phyloP scores from a whole-genome alignment of 352 stramenopile species.

The Achlya hypogyna region DNA sequence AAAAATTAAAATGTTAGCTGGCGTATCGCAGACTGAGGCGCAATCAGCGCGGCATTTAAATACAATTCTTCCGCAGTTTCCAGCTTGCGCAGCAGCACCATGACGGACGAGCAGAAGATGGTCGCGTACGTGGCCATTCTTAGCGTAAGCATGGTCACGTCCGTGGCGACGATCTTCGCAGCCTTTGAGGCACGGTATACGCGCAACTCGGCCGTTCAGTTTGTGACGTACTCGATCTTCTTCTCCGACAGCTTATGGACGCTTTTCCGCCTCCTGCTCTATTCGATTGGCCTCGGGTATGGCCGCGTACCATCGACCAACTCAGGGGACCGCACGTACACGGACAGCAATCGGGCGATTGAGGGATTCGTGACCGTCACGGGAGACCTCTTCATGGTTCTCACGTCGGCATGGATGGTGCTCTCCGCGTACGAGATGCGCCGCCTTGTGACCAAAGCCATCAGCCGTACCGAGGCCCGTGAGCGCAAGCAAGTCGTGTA shows the following conservation, averaged over 20 bases:
- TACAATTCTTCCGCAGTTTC: too few relatives aligned
- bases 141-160: conserved; percentile 32
- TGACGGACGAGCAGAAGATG: conserved; percentile 24
- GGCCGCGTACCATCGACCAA: conserved; percentile 22
- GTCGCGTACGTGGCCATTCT: conserved; percentile 47
- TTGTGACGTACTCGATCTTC: conserved; percentile 55
- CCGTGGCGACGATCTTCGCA: conserved; percentile 39
- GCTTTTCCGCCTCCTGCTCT: conserved; percentile 39
- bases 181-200: conserved; percentile 57
- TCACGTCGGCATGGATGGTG: conserved; percentile 55
- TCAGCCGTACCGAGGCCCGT: conserved; percentile 41
- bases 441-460: conserved; percentile 51
- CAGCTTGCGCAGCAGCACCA: too few relatives aligned
- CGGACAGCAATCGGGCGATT: background rate
- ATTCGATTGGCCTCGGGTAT: conserved; percentile 41
- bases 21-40: too few relatives aligned
- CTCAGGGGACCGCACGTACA: background rate
- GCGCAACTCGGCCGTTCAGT: conserved; percentile 52
- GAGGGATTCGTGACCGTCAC: conserved; percentile 37
- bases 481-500: conserved; percentile 44
- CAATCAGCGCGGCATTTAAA: too few relatives aligned
- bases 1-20: too few relatives aligned
- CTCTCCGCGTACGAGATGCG: conserved; percentile 57
- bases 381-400: conserved; percentile 50
- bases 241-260: conserved; percentile 59